A percentile compares a stretch with the other conserved stretches of the same genome.
phyloP scores from a whole-genome alignment of 2,329 filamentous ascomycete genomes.

The Zymoseptoria passerinii region DNA sequence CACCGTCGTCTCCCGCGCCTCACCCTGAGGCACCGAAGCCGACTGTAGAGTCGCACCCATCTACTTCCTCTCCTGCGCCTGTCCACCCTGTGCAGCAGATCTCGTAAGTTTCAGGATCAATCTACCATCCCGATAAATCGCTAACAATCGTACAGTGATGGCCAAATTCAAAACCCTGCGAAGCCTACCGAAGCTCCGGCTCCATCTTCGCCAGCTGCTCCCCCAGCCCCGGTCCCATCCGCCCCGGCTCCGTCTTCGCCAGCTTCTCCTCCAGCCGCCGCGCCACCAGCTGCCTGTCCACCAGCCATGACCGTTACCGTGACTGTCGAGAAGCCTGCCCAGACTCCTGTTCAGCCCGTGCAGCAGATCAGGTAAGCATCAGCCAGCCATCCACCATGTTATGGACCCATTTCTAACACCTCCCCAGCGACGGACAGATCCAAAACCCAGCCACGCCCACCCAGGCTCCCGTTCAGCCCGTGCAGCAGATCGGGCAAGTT shows the following conservation, averaged over 20 bases:
- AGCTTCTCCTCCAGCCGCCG: not conserved
- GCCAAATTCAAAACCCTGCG: not conserved
- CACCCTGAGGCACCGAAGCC: not conserved
- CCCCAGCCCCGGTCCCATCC: too few relatives aligned
- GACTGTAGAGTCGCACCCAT: not conserved
- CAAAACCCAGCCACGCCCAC: not conserved
- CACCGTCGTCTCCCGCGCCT: not conserved
- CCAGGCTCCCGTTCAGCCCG: not conserved
- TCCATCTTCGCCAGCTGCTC: not conserved
- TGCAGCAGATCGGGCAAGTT: not conserved
- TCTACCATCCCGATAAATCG: not conserved
- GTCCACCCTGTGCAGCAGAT: not conserved
- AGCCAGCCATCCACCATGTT: not conserved
- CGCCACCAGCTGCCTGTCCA: not conserved
- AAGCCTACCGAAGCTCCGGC: not conserved
- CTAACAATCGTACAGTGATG: not conserved
- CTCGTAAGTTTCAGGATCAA: not conserved
- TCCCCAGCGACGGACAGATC: not conserved
- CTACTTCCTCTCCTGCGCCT: not conserved
- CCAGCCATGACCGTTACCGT: not conserved
- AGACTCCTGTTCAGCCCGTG: not conserved
- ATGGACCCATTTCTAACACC: not conserved
- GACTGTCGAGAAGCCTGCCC: not conserved
- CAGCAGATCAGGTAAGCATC: not conserved
- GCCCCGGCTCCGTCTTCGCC: not conserved